phyloP scores from a whole-genome alignment of 2,329 filamentous ascomycete genomes.

The Alternaria metachromatica region DNA sequence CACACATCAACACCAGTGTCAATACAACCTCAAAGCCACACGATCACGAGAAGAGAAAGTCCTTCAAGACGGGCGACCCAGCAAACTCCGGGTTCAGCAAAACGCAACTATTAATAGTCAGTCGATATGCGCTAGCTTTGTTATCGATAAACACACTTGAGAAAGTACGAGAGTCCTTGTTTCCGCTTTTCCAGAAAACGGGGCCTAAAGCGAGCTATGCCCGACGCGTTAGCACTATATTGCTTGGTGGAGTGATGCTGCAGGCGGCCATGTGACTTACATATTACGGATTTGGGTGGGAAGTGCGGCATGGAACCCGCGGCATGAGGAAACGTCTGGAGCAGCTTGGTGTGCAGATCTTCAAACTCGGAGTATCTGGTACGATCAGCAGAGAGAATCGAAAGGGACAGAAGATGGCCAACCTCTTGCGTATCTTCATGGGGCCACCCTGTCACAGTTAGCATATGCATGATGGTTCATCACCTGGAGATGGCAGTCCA shows the following conservation, averaged over 20 bases:
- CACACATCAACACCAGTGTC: background rate
- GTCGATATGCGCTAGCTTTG: conserved; percentile 33
- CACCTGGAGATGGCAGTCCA: conserved; percentile 9
- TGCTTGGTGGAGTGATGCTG: conserved; percentile 31
- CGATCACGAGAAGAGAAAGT: conserved; percentile 75
- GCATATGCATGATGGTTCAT: conserved; percentile 2
- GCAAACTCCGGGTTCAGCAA: conserved; percentile 93
- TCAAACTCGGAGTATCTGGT: conserved; percentile 92
- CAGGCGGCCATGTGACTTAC: conserved; percentile 56
- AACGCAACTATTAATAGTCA: conserved; percentile 70
- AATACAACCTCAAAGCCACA: background rate
- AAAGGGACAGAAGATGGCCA: conserved; percentile 3
- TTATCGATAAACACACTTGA: conserved; percentile 71
- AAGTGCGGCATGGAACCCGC: conserved; percentile 85
- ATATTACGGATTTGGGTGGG: conserved; percentile 89
- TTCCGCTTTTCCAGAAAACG: conserved; percentile 86
- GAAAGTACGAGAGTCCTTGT: conserved; percentile 84
- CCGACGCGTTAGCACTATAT: conserved; percentile 21
- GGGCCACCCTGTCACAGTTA: conserved; percentile 57
- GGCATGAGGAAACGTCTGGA: conserved; percentile 82
- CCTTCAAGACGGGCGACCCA: conserved; percentile 86
- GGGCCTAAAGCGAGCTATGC: conserved; percentile 71
- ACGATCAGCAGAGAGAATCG: conserved; percentile 24
- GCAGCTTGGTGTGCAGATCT: conserved; percentile 74
- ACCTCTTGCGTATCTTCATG: conserved; percentile 67